phyloP scores from a whole-genome alignment of 1,139 yeast genomes.

The Suhomyces choctaworum region DNA sequence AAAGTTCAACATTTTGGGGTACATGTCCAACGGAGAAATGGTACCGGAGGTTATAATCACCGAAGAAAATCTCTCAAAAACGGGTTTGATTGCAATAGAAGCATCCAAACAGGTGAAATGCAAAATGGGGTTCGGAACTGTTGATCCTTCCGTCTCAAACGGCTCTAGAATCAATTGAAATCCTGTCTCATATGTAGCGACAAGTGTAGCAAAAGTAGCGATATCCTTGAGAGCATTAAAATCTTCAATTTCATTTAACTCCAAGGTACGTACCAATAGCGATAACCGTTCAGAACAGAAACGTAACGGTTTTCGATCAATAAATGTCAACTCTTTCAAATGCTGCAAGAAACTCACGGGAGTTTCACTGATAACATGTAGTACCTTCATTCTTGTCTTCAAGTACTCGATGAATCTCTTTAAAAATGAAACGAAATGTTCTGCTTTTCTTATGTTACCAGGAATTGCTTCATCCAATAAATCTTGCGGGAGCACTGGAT shows the following conservation, averaged over 20 bases:
- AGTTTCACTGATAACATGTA: constrained; percentile 95
- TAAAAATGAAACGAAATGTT: constrained; percentile 90
- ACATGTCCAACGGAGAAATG: constrained; percentile 97
- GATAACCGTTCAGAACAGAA: constrained; percentile 92
- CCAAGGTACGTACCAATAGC: constrained; percentile 82
- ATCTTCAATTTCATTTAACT: constrained; percentile 85
- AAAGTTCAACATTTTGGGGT: constrained; percentile 94
- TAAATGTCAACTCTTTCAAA: constrained; percentile 87
- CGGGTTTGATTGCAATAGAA: constrained; percentile 95
- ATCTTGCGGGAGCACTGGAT: constrained; percentile 85
- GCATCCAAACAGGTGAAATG: constrained; percentile 96
- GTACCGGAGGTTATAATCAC: constrained; percentile 97
- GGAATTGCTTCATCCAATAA: constrained; percentile 91
- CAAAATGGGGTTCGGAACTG: constrained; percentile 96
- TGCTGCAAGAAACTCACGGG: constrained; percentile 92
- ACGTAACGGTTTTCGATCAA: constrained; percentile 85
- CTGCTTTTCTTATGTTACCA: constrained; percentile 94
- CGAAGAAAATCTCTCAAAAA: constrained; percentile 90
- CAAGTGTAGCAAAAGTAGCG: constrained; percentile 94
- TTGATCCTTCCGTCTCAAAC: constrained; percentile 93
- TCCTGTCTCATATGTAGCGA: constrained; percentile 92
- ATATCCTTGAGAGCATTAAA: constrained; percentile 91
- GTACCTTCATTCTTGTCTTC: constrained; percentile 95
- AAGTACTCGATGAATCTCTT: constrained; percentile 91
- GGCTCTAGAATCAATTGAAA: constrained; percentile 92